Evolutionary conservation across 2,329 filamentous ascomycete species (phyloP).

Genomic region (Clonostachys chloroleuca): DNA sequence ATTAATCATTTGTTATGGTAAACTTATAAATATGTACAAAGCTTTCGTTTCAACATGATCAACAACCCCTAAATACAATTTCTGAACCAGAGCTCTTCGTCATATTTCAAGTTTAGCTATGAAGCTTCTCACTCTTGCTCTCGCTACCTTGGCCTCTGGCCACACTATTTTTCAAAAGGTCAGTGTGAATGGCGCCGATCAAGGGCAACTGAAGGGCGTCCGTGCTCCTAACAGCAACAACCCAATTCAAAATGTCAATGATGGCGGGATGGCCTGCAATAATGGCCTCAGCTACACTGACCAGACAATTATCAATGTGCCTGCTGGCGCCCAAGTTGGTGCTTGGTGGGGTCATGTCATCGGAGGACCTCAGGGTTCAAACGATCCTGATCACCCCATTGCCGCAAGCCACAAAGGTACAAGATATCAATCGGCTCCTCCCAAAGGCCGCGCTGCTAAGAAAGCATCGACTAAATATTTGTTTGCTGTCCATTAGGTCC

Average conservation of each 20-base stretch:
- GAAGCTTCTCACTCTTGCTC: too few species aligned
- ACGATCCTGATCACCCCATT: slow-evolving; percentile 48
- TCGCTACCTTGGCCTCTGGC: neutral
- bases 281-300: slow-evolving; percentile 30
- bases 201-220: neutral
- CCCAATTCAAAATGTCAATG: slow-evolving; percentile 44
- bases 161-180: neutral
- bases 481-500: slow-evolving; percentile 29
- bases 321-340: slow-evolving; percentile 45
- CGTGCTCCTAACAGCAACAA: slow-evolving; percentile 30
- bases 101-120: too few species aligned
- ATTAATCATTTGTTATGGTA: too few species aligned
- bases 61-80: too few species aligned
- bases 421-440: neutral
- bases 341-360: slow-evolving; percentile 49
- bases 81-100: too few species aligned
- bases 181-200: neutral
- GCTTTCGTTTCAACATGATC: too few species aligned
- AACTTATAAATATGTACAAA: too few species aligned
- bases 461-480: neutral
- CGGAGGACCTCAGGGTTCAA: slow-evolving; percentile 43
- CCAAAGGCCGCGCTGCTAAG: too few species aligned
- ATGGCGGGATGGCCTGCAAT: slow-evolving; percentile 45
- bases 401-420: slow-evolving; percentile 16
- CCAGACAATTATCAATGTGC: slow-evolving; percentile 37